Evolutionary conservation across 2,329 filamentous ascomycete genomes (phyloP).

Genomic region (Fusarium buxicola): DNA sequence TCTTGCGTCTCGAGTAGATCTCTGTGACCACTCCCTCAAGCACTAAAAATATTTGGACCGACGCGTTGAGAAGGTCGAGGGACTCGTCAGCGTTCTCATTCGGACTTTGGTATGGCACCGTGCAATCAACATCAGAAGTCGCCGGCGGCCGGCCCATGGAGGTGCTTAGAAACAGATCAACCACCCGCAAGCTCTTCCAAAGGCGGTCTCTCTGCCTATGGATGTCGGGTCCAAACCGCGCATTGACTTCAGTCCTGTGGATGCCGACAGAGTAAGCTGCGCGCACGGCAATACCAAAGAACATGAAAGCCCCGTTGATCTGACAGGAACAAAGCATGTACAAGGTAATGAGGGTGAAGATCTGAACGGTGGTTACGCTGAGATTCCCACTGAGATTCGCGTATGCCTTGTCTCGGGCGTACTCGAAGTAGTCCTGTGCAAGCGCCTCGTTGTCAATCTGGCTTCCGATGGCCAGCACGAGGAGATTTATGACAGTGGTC

Average conservation of each 20-base stretch:
- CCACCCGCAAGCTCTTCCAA: constrained; percentile 65
- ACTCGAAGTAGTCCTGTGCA: constrained; percentile 61
- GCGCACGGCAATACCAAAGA: constrained; percentile 65
- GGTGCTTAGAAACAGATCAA: constrained; percentile 65
- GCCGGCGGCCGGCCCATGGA: constrained; percentile 67
- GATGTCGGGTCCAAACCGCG: constrained; percentile 59
- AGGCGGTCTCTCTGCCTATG: constrained; percentile 61
- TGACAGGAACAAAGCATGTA: constrained; percentile 67
- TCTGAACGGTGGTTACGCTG: constrained; percentile 62
- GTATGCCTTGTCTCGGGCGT: constrained; percentile 60
- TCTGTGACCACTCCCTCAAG: constrained; percentile 63
- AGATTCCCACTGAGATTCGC: constrained; percentile 59
- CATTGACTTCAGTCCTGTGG: constrained; percentile 66
- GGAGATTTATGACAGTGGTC: constrained; percentile 58
- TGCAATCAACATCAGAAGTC: constrained; percentile 66
- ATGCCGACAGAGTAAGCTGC: constrained; percentile 65
- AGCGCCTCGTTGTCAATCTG: constrained; percentile 56
- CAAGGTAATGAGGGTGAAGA: constrained; percentile 62
- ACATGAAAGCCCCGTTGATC: constrained; percentile 66
- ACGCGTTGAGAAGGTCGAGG: constrained; percentile 62
- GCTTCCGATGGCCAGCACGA: constrained; percentile 63
- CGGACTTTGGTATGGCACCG: constrained; percentile 58
- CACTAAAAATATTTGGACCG: constrained; percentile 64
- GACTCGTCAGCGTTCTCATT: constrained; percentile 53
- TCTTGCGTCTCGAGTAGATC: constrained; percentile 65